Percentiles rank a stretch among this genome's conserved stretches.
Conservation (phyloP, 805 yeast species). For the Lipomyces sp. region DNA sequence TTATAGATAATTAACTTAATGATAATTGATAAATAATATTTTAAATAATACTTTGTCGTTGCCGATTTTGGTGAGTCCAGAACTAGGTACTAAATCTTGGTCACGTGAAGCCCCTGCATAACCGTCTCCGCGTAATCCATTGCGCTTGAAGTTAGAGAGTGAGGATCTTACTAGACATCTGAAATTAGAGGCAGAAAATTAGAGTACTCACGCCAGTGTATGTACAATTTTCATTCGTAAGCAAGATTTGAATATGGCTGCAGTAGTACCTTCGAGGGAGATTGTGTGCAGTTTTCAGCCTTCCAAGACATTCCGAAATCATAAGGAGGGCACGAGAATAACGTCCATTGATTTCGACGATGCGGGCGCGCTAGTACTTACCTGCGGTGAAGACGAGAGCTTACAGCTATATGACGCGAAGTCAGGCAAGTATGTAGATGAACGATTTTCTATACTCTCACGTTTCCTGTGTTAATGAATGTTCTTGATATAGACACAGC, state of each 20-base stretch:
- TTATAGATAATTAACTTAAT: too few species aligned
- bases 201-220: too few species aligned
- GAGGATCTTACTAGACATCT: too few species aligned
- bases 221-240: not conserved
- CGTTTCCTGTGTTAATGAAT: not conserved
- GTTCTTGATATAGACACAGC: slow-evolving; percentile 36
- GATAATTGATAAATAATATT: too few species aligned
- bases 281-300: slow-evolving; percentile 44
- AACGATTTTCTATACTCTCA: not conserved
- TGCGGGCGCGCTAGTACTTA: slow-evolving; percentile 73
- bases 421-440: slow-evolving; percentile 58
- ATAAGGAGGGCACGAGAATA: slow-evolving; percentile 43
- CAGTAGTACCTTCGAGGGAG: slow-evolving; percentile 31
- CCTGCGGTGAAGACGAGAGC: slow-evolving; percentile 80
- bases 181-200: too few species aligned
- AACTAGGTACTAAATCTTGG: not conserved
- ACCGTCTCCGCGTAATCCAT: not conserved
- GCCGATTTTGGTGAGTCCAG: too few species aligned
- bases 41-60: too few species aligned
- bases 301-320: slow-evolving; percentile 57
- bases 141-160: too few species aligned
- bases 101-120: not conserved
- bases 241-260: slow-evolving; percentile 14
- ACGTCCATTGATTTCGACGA: slow-evolving; percentile 72
- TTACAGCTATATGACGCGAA: slow-evolving; percentile 82